These are phyloP conservation scores for Malus asiatica DNA, from an alignment of 306 rosid genomes.

Conservation along the genomic window DNA sequence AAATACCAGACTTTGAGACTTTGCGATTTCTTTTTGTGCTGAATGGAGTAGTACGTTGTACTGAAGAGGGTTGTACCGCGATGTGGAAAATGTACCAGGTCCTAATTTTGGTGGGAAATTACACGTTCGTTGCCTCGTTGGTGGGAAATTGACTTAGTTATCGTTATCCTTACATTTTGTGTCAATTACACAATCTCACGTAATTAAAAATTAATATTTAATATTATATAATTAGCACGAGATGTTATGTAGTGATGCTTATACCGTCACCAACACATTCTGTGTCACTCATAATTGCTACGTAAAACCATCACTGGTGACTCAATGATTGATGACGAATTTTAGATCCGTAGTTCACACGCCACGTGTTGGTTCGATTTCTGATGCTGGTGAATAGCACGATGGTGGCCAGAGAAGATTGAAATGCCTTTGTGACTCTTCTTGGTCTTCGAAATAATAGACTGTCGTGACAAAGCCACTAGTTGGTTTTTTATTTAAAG, in stretches of 20 bases:
- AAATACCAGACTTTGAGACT: background rate
- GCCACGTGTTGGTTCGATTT: rapidly evolving
- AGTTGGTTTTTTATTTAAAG: rapidly evolving
- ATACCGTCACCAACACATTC: too few relatives aligned
- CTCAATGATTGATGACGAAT: too few relatives aligned
- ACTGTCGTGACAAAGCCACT: too few relatives aligned
- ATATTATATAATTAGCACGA: too few relatives aligned
- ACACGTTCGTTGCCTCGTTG: background rate
- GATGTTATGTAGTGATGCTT: too few relatives aligned
- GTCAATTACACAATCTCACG: background rate
- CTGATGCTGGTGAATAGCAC: rapidly evolving
- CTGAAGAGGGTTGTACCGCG: background rate
- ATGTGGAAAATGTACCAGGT: background rate
- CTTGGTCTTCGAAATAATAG: too few relatives aligned
- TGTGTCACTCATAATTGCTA: too few relatives aligned
- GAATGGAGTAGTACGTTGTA: background rate
- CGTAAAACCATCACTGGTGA: too few relatives aligned
- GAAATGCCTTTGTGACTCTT: too few relatives aligned
- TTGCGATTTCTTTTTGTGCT: background rate
- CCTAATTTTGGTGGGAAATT: conserved; percentile 1
- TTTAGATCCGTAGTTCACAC: rapidly evolving
- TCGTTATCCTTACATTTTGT: too few relatives aligned
- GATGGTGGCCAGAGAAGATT: rapidly evolving
- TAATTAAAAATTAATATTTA: too few relatives aligned
- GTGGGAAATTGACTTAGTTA: background rate